Evolutionary conservation across 2,329 filamentous ascomycete genomes (phyloP).

Genomic region (Fusarium paranaense): DNA sequence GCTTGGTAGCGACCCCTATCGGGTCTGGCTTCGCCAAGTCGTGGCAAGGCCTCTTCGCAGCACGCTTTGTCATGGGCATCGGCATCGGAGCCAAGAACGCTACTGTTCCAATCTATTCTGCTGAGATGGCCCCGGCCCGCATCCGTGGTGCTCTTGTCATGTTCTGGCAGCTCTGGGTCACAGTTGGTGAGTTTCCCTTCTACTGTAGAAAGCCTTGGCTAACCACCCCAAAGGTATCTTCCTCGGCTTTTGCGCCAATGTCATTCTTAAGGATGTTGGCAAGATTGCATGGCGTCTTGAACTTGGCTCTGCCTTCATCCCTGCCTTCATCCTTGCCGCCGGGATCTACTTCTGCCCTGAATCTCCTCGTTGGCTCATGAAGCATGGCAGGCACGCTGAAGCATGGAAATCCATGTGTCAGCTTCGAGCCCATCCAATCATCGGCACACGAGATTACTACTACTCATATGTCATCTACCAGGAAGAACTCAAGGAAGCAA

Average conservation of each 20-base stretch:
- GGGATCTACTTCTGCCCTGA: constrained; percentile 74
- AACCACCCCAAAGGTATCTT: constrained; percentile 46
- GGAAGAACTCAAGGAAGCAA: constrained; percentile 45
- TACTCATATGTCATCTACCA: constrained; percentile 54
- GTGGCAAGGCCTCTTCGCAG: constrained; percentile 75
- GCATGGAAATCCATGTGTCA: constrained; percentile 66
- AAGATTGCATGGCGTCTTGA: constrained; percentile 71
- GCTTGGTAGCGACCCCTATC: constrained; percentile 49
- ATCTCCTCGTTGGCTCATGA: constrained; percentile 71
- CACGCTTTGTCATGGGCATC: constrained; percentile 75
- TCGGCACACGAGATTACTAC: constrained; percentile 69
- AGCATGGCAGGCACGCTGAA: constrained; percentile 68
- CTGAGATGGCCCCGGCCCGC: constrained; percentile 74
- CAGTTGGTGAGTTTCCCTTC: constrained; percentile 2
- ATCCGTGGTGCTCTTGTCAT: constrained; percentile 82
- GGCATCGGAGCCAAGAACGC: constrained; percentile 74
- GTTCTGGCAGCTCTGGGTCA: constrained; percentile 70
- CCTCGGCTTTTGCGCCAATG: constrained; percentile 64
- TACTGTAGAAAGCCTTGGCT: neutral
- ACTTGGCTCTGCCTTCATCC: constrained; percentile 68
- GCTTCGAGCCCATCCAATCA: constrained; percentile 64
- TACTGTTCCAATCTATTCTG: constrained; percentile 77
- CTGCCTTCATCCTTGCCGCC: constrained; percentile 62
- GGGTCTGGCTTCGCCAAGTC: constrained; percentile 67
- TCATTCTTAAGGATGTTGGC: constrained; percentile 64